Conservation (phyloP, 2,329 filamentous ascomycete species). For the Botryotinia globosa region DNA sequence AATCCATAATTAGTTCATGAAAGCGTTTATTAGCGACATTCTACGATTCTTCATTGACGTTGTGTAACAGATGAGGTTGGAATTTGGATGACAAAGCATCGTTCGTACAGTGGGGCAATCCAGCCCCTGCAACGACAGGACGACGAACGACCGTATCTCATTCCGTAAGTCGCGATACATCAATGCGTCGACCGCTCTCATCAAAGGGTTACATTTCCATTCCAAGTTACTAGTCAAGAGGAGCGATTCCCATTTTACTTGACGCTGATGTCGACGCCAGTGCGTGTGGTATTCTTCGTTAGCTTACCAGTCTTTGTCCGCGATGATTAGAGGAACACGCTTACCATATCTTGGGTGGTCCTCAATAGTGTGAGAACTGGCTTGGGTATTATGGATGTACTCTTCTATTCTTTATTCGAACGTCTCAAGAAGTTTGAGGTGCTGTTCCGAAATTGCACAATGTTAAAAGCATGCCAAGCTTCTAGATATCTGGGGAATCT, state of each 20-base stretch:
- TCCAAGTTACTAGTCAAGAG: neutral
- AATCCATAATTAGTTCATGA: neutral
- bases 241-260: no score
- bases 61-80: slow-evolving; percentile 4
- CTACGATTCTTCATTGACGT: neutral
- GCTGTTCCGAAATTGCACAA: neutral
- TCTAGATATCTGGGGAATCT: neutral
- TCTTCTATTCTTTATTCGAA: neutral
- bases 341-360: neutral
- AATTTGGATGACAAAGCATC: slow-evolving; percentile 11
- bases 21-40: neutral
- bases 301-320: neutral
- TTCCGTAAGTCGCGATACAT: neutral
- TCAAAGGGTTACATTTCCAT: neutral
- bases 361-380: neutral
- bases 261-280: neutral
- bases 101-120: neutral
- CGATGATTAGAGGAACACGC: neutral
- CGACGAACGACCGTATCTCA: neutral
- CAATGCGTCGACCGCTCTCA: no score
- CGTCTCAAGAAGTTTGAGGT: neutral
- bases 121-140: neutral
- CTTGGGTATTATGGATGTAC: rapidly evolving
- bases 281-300: neutral
- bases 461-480: neutral